Evolutionary conservation across 495 filamentous ascomycete species (phyloP), one percentile per base, ranked within the genome.

Genomic region (Wilcoxina mikolae): DNA sequence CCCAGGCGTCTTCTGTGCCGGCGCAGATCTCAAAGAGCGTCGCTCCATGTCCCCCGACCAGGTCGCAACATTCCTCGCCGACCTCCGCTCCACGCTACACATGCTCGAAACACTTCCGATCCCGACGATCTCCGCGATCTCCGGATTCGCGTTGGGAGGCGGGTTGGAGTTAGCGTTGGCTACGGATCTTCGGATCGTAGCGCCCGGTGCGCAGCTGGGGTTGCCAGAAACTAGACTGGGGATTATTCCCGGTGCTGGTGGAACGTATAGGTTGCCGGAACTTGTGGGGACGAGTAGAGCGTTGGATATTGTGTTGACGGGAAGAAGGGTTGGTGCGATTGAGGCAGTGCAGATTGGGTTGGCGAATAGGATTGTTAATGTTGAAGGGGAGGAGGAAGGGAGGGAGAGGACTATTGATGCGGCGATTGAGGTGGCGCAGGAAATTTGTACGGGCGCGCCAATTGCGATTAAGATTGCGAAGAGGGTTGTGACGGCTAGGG

Each of bases 181-280:
- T 59, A 94, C 87, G 2, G 77, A 86, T 65, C 77, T 98, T 61
- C 84, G 91, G 53, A 80, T 98, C 52, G 79, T 95, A 58, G 74
- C 78, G 31, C 81, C 83, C 11, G 78, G 75, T 39, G 81, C 84
- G 22, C 70, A 73, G 43, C 79, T 98, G 53, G 90, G 78, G 0
- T 76, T 98, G 2, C 91, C 91, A 1, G 91, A 98, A 62, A 95
- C 91, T 0, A 72, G 87, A 0, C 76, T 98, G 0, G 91, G 82
- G 22, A 96, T 98, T 61, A 83, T 96, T 55, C 91, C 91, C 4
- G 91, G 91, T 41, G 93, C 91, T 0, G 91, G 91, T 4, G 91
- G 91, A 17, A 95, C 88, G 0, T 88, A 85, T 65, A 80, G 91
- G 3, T 75, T 98, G 0, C 87, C 85, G 0, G 69, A 68, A 0